Evolutionary conservation across 371 early-diverging fungal species (phyloP), one percentile per base, ranked within the genome.

Genomic region (Capillidium heterosporum): DNA sequence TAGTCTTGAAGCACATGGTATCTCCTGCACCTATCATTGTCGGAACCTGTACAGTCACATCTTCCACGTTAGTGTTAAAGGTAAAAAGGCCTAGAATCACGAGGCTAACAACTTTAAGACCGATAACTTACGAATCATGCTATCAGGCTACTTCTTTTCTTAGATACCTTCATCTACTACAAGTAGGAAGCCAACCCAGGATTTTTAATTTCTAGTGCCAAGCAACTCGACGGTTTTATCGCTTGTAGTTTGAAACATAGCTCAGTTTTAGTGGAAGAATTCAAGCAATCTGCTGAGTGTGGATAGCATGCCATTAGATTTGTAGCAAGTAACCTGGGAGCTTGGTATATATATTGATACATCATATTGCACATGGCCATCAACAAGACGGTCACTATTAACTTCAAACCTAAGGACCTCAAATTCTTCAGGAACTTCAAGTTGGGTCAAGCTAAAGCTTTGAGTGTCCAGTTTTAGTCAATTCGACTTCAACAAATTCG

Each of bases 341-440:
- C 66, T 23, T 74, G 74, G 74, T 64, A 67, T 5, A 44, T 72
- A 1, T 72, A 74, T 54, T 74, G 72, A 32, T 72, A 72, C 56
- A 68, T 71, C 32, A 70, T 69, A 0, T 57, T 70, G 4, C 76
- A 76, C 46, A 67, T 74, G 68, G 39, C 71, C 41, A 71, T 69
- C 55, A 74, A 74, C 11, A 72, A 68, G 47, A 24, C 24, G 4
- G 8, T 49, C 17, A 31, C 28, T 28, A 49, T 49, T 17, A 24
- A 49, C 31, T 13, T 35, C 13, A 35, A 35, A 35, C 35, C 35
- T 35, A 35, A 35, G 13, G 35, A 35, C n/a, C n/a, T n/a, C n/a
- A n/a, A n/a, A n/a, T n/a, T n/a, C n/a, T n/a, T n/a, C n/a, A n/a
- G n/a, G n/a, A n/a, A n/a, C n/a, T n/a, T n/a, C n/a, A n/a, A n/a